Conservation (phyloP, 2,329 filamentous ascomycete genomes). For the Fusarium kyushuense region DNA sequence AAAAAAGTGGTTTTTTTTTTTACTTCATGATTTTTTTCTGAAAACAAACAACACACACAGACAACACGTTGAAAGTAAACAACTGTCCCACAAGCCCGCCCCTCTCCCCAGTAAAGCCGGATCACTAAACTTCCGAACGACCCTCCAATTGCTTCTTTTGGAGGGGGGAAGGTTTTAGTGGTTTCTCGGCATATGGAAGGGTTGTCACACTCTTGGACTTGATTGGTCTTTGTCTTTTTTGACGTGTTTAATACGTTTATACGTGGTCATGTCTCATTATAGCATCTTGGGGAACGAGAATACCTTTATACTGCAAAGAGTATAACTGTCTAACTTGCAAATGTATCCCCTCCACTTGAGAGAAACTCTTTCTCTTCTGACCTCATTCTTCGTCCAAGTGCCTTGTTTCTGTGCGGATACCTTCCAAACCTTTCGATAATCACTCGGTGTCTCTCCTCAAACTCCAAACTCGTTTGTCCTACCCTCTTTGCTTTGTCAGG, state of each 20-base stretch:
- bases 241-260: conserved; percentile 11
- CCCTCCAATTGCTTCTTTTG: conserved; percentile 11
- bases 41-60: conserved; percentile 2
- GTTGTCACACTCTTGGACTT: conserved; percentile 6
- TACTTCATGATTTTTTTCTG: not conserved
- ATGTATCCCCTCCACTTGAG: conserved; percentile 58
- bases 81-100: not conserved
- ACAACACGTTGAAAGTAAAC: not conserved
- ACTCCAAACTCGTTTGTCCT: conserved; percentile 45
- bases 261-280: not conserved
- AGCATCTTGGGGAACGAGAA: not conserved
- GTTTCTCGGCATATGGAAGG: conserved; percentile 10
- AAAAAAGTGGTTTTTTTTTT: not conserved
- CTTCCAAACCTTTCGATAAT: conserved; percentile 67
- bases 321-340: conserved; percentile 36
- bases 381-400: conserved; percentile 62
- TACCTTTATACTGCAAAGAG: not conserved
- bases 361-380: conserved; percentile 64
- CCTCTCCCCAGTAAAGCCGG: conserved; percentile 6
- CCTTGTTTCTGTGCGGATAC: conserved; percentile 69
- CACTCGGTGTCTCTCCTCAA: conserved; percentile 60
- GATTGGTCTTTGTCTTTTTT: not conserved
- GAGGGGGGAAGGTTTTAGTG: conserved; percentile 24
- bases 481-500: conserved; percentile 46
- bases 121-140: conserved; percentile 18